Conservation (phyloP, 1,284 basidiomycete species). For the Cryptococcus sp. region DNA sequence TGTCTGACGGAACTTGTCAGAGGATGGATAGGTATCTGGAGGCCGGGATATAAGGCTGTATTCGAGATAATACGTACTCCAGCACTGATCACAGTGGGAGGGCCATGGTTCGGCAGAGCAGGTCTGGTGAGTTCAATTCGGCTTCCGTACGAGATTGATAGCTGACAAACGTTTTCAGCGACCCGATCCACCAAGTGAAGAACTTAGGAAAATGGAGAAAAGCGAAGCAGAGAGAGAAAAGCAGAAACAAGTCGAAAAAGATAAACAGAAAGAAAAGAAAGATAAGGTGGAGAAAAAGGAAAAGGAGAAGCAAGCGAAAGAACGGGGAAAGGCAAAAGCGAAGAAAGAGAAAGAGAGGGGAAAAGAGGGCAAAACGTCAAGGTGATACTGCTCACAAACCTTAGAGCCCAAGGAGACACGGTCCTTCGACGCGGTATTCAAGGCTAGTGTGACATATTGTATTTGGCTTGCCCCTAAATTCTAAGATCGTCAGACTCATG, state of each 20-base stretch:
- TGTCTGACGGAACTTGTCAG: constrained; percentile 6
- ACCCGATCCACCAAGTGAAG: neutral
- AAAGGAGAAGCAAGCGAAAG: neutral
- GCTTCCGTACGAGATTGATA: neutral
- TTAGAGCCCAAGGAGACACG: neutral
- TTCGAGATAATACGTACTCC: constrained; percentile 13
- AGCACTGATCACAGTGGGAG: constrained; percentile 11
- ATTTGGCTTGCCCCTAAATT: neutral
- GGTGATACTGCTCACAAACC: neutral
- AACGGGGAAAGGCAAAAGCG: neutral
- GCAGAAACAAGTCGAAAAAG: neutral
- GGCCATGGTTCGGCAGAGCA: constrained; percentile 17
- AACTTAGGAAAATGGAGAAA: constrained; percentile 2
- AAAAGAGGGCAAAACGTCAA: neutral
- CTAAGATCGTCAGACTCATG: neutral
- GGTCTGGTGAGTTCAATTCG: constrained; percentile 11
- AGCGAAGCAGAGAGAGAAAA: neutral
- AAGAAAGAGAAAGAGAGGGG: neutral
- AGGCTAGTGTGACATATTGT: neutral
- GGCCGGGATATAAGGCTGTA: constrained; percentile 10
- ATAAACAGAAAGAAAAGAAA: neutral
- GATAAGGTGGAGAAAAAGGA: neutral
- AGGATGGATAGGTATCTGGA: constrained; percentile 8
- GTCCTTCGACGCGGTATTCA: neutral
- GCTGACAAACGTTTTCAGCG: neutral